These are phyloP conservation scores for Mrakia frigida DNA, from an alignment of 768 basidiomycete species.

Conservation along the genomic window DNA sequence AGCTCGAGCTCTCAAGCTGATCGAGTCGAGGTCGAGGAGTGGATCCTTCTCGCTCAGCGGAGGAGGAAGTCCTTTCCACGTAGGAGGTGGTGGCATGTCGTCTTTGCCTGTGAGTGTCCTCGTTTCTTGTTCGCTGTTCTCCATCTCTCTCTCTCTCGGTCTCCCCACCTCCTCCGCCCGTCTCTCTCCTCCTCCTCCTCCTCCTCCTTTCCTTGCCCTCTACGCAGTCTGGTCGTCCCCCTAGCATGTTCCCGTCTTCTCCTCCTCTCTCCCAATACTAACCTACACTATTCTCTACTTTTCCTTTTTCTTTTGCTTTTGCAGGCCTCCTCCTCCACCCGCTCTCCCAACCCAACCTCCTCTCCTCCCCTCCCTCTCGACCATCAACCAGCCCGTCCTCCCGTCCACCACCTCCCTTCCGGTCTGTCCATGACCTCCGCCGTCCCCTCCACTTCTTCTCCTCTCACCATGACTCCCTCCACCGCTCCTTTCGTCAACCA, in stretches of 20 bases:
- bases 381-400: conserved; percentile 1
- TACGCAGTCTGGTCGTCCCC: neutral
- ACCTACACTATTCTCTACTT: too few relatives aligned
- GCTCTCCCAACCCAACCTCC: neutral
- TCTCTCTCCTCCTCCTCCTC: neutral
- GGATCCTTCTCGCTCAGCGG: conserved; percentile 22
- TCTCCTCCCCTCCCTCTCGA: neutral
- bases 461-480: conserved; percentile 3
- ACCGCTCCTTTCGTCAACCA: neutral
- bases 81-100: conserved; percentile 8
- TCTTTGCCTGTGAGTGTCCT: conserved; percentile 1
- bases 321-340: neutral
- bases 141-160: too few relatives aligned
- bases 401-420: conserved; percentile 24
- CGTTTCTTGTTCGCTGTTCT: neutral
- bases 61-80: neutral
- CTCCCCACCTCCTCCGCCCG: neutral
- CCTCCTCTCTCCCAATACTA: neutral
- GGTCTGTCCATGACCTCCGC: conserved; percentile 31
- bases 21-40: conserved; percentile 24
- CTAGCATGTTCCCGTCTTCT: too few relatives aligned
- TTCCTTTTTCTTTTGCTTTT: neutral
- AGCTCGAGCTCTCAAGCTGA: conserved; percentile 30
- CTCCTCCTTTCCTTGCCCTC: neutral
- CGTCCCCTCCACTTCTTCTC: conserved; percentile 19